Evolutionary conservation across 108 stramenopile genomes (phyloP), one percentile per base, ranked within the genome.

Genomic region (Seminavis robusta): DNA sequence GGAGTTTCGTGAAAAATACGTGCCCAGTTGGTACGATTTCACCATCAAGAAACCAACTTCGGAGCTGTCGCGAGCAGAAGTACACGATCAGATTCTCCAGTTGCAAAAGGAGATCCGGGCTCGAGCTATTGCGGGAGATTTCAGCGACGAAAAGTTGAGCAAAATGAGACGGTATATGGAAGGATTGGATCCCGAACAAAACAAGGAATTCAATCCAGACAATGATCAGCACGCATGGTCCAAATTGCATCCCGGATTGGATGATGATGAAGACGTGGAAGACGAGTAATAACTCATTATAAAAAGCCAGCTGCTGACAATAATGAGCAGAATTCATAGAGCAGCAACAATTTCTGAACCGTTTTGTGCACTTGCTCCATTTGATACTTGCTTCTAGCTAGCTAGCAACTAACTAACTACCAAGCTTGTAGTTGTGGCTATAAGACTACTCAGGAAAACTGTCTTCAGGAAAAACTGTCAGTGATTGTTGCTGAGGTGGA

Each of bases 11-110:
- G 40, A 76, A 10, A 82, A 79, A 38, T 91, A 77, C 49, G 61
- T 91, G 47, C 90, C 90, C 13, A 63, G 50, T 19, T 92, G 83
- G 83, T 92, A 88, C 52, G 86, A 92, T 51, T 92, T 77, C 37
- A 79, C 82, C 1, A 61, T 92, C 5, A 69, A 81, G 34, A 76
- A 75, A 40, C 90, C 90, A 4, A 64, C 73, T 19, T 74, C 65
- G 30, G 81, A 78, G 1, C 86, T 82, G 90, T 86, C 90, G 2
- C 56, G 80, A 42, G 58, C 79, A 31, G 90, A 92, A 29, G 51
- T 92, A 1, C 86, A 88, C 25, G 77, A 82, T 15, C 84, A 88
- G 47, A 71, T 88, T 33, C 64, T 84, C 24, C 38, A 66, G 30
- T 51, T 83, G 2, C 76, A 86, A 41, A 54, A 49, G 16, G 71